Base-by-base conservation (phyloP, 148 eudicot genomes). In the Chenopodium berlandieri region DNA sequence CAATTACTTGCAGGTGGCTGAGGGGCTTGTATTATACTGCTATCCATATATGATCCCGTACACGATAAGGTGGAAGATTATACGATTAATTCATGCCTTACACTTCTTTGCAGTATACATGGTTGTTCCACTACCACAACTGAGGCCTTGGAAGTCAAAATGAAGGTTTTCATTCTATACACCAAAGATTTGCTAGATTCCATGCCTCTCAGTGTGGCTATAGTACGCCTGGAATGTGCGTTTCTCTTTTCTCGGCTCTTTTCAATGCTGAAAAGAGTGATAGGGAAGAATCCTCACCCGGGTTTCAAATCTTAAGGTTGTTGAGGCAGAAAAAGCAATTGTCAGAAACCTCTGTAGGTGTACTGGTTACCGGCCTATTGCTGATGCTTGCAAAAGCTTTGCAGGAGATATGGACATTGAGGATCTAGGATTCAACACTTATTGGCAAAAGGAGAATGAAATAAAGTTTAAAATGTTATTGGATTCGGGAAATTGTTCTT, bases 201-300 rank as follows among this genome's bases (percentile, higher is more conserved):
- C 97, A 95, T 82, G 97, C 94, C 76, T 89, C 99, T 82, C 99
- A 93, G 71, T 95, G 97, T 79, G 99, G 99, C 23, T 95, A 93
- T 81, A 94, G 99, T 81, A 91, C 99, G 32, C 99, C 99, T 27
- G 99, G 99, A 75, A 94, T 94, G 95, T 94, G 95, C 65, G 68
- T 96, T 48, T 94, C 98, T 12, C 88, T 96, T 68, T 96, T 91
- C 88, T 92, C 98, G 0, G 97, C 99, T 68, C 94, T 96, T 73
- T 83, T 84, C 40, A 91, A 94, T 76, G 91, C 97, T 6, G 93
- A 96, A 64, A 90, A 91, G 68, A 82, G 82, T 58, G 20, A 88
- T 48, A 75, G 86, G 14, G 78, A 81, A 1, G 81, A 82, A 10
- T 83, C 93, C 25, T 82, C 91, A 44, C 83, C 78, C 7, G 98